Evolutionary conservation across 352 stramenopile species (phyloP), one percentile per base, ranked within the genome.

Genomic region (Pythium coloratum): DNA sequence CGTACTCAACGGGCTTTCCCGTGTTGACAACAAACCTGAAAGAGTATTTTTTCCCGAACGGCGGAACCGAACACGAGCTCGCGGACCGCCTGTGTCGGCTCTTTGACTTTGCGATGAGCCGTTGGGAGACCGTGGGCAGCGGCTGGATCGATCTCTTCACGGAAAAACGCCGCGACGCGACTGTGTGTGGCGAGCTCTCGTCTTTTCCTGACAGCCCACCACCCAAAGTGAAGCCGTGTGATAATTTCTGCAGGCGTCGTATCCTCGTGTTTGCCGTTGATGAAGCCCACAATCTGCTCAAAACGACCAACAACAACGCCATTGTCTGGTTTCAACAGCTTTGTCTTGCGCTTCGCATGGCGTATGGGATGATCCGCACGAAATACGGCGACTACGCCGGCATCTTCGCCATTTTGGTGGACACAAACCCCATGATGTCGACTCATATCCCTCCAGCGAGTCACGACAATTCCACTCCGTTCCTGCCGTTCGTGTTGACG

Each of bases 401-500:
- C 13, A 53, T 70, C 20, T 94, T 92, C 72, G 91, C 28, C 2
- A 42, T 75, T 33, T 20, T 76, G 1, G 55, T 72, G 0, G 66
- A 74, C 28, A 69, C 69, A 0, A 69, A 70, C 49, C 56, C 59
- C 12, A 56, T 51, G 24, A 55, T 78, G 0, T 47, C 36, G 18
- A 6, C 47, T 33, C 5, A 32, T 10, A 30, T n/a, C 6, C 38
- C 36, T 18, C n/a, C 64, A 4, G 24, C 28, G 10, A 47, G 14
- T 20, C 32, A 16, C n/a, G 30, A 47, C 28, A 46, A 3, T 13
- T 46, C 16, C 8, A 33, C 33, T 50, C 59, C 75, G 10, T 78
- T 94, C 75, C 83, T 85, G 63, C 71, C 82, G 65, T 85, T 91
- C 63, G 56, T 90, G 54, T 73, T 89, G 70, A 84, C 70, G 0